phyloP scores from a whole-genome alignment of 2,329 filamentous ascomycete species.

The Samsoniella hepiali region DNA sequence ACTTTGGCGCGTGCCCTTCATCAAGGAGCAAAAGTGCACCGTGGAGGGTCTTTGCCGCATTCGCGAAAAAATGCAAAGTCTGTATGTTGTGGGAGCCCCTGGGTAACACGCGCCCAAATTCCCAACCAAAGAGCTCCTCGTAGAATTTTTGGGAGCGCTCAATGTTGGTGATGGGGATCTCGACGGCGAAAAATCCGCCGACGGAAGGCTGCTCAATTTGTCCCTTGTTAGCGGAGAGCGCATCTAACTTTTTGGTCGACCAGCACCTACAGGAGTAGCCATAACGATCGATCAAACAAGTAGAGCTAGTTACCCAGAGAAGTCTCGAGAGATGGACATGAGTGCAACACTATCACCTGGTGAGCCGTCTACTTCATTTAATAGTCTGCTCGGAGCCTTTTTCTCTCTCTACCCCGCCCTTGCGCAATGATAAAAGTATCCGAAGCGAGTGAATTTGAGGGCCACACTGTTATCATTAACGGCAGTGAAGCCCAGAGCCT shows the following conservation, averaged over 20 bases:
- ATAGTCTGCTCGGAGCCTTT: not conserved
- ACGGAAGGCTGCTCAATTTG: not conserved
- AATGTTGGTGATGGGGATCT: not conserved
- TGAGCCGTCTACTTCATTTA: not conserved
- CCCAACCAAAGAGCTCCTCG: not conserved
- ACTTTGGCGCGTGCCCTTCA: too few species aligned
- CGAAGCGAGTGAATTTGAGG: too few species aligned
- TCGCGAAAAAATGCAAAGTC: not conserved
- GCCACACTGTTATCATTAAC: too few species aligned
- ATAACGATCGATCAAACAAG: not conserved
- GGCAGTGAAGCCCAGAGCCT: too few species aligned
- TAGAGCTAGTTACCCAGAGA: too few species aligned
- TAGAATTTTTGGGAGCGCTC: not conserved
- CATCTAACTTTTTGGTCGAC: not conserved
- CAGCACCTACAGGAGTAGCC: not conserved
- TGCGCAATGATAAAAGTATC: too few species aligned
- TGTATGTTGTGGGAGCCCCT: not conserved
- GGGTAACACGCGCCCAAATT: not conserved
- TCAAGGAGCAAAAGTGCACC: too few species aligned
- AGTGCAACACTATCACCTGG: too few species aligned
- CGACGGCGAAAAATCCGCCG: not conserved
- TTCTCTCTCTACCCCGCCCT: too few species aligned
- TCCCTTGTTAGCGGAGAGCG: not conserved
- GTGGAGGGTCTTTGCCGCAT: not conserved
- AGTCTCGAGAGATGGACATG: too few species aligned